Evolutionary conservation across 768 basidiomycete genomes (phyloP), one percentile per base, ranked within the genome.

Genomic region (Holtermanniella nyarrowii): DNA sequence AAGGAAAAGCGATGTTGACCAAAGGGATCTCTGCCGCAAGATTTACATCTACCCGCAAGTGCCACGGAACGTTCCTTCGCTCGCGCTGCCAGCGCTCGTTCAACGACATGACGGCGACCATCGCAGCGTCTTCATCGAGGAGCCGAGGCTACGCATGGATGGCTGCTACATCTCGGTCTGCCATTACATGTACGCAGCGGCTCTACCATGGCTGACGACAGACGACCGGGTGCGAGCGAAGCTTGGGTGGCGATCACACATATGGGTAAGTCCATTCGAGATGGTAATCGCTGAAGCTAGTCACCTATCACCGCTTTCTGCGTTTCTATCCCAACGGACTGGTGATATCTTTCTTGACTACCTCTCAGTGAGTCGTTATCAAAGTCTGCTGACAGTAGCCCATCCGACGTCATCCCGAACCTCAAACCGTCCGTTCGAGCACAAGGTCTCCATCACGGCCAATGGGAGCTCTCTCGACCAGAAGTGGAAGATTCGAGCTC

Each of bases 251-350:
- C 85, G 86, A 76, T 86, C 53, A 85, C 74, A 65, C 88, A 93
- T 63, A 76, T 90, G 52, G 80, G 69, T 70, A 42, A 55, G 68
- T 44, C 26, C 16, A 3, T 7, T 22, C 10, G 20, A 31, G 18
- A 13, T n/a, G 43, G 49, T 54, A 21, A 58, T 26, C 23, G 22
- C 26, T 46, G 5, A 37, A 22, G 24, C 13, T 24, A 71, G 67
- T 95, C 62, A 91, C 88, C 4, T 95, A 93, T 70, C 86, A 91
- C 63, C 86, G 90, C 26, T 93, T 88, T 70, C 77, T 95, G 82
- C 86, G 90, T 23, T 93, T 93, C 75, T 84, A 84, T 59, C 82
- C 87, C 0, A 80, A 86, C 56, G 90, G 90, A 1, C 79, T 81
- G 63, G 90, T 91, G 3, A 77, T 93, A 5, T 89, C 87, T 21